Base-by-base conservation (phyloP, 2,329 filamentous ascomycete genomes). In the Aureobasidium sp. region DNA sequence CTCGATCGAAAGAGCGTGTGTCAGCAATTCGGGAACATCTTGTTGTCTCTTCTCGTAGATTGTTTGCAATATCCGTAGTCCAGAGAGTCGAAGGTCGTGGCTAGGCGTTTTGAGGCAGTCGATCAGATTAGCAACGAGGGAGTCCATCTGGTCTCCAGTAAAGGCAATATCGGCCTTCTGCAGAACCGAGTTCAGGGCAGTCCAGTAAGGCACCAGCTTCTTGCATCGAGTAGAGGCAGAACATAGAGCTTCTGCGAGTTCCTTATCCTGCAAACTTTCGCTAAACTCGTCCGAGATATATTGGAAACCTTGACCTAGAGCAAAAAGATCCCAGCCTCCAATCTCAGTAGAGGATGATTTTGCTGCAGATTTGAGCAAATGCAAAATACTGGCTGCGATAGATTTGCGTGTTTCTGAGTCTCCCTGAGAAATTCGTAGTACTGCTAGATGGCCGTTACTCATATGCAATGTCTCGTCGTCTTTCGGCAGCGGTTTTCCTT, bases 1-100 rank as follows among this genome's bases (percentile, higher is more conserved):
- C 72, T 97, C 92, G 16, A 92, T 85, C 65, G 90, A 83, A 16
- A 92, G 80, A 75, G 96, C 93, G 7, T 85, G 80, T 7, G 78
- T 76, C 29, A 89, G 74, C 6, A 79, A 76, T 34, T 83, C 76
- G 5, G 79, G 75, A 49, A 80, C 75, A 63, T 81, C 78, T 59
- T 81, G 79, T 41, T 71, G 75, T 60, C 76, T 79, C 32, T 73
- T 66, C 58, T 71, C 74, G 53, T 84, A 78, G 16, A 94, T 74
- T 39, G 84, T 78, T 45, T 84, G 81, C 13, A 97, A 76, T 30
- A 97, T 79, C 63, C 86, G 83, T 44, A 99, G 75, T 25, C 89
- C 91, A 9, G 84, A 81, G 9, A 90, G 77, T 44, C 93, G 84
- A 58, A 96, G 78, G 13, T 86, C 79, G 67, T 92, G 89, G 7